Evolutionary conservation across 2,329 filamentous ascomycete species (phyloP), one percentile per base, ranked within the genome.

Genomic region (Fusarium verticillioides): DNA sequence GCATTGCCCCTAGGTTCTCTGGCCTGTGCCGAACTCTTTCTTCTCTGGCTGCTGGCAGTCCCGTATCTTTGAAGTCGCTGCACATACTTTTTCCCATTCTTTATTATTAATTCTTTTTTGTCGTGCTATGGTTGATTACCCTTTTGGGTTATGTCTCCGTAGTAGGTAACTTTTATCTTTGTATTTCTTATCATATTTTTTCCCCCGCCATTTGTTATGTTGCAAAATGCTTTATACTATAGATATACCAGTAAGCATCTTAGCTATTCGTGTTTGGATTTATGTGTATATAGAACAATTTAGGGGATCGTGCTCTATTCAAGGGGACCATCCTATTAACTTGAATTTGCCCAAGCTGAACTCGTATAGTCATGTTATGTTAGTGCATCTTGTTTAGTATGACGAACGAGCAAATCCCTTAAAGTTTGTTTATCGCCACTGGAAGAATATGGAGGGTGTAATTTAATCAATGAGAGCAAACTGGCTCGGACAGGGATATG

Each of bases 161-260:
- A 34, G 61, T 44, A 30, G 46, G 37, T 42, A 12, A 28, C 32
- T 8, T 34, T 54, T 28, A 9, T 19, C 5, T 40, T 30, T 15
- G 18, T 47, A 42, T 53, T 36, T 47, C 21, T 37, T 19, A 37
- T 19, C 36, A 6, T 21, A 15, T 16, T 11, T 19, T 28, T 15
- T 52, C 23, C 26, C 7, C 5, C 57, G 54, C 49, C 9, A 28
- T 50, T n/a, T 46, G 13, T 65, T 61, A 30, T 54, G 16, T 57
- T 30, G 34, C 21, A 26, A 44, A 62, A 63, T 64, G 42, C 37
- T 19, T 62, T 74, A 60, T 74, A 75, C 37, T 28, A 70, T 68
- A 70, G 59, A 69, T 74, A 76, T 76, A 75, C 71, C 70, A 74
- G 46, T 30, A 19, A 75, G 71, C 65, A 60, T 46, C 42, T 58